Evolutionary conservation across 495 filamentous ascomycete species (phyloP).

Genomic region (Penicillium cataractarum): DNA sequence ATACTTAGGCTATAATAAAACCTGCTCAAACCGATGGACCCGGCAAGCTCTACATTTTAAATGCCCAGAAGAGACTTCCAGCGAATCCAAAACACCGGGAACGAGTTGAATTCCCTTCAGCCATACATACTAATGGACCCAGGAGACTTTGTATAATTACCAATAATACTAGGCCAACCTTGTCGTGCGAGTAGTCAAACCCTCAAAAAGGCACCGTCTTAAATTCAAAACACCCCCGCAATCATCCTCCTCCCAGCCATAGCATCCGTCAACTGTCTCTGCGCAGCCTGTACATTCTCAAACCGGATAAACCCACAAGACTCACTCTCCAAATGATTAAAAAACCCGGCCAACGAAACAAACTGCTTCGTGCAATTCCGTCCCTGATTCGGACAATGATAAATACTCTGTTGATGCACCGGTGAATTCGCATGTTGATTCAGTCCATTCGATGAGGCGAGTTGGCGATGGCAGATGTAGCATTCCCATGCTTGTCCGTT

Average conservation of each 20-base stretch:
- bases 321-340: constrained; percentile 62
- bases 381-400: constrained; percentile 53
- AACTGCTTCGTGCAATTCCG: constrained; percentile 48
- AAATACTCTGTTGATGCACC: constrained; percentile 49
- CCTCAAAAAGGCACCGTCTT: too few species aligned
- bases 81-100: too few species aligned
- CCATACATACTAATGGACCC: too few species aligned
- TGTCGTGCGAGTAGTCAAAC: too few species aligned
- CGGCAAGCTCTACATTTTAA: too few species aligned
- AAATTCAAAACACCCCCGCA: background rate
- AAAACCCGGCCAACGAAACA: constrained; percentile 48
- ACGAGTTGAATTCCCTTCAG: too few species aligned
- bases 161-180: too few species aligned
- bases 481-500: constrained; percentile 49
- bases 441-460: constrained; percentile 24
- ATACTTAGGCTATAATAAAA: too few species aligned
- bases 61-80: too few species aligned
- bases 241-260: background rate
- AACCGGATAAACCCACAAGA: constrained; percentile 52
- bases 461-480: constrained; percentile 48
- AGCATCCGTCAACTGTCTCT: background rate
- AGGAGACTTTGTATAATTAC: too few species aligned
- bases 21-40: too few species aligned
- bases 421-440: constrained; percentile 44
- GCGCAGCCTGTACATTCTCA: constrained; percentile 36